Evolutionary conservation across 2,329 filamentous ascomycete genomes (phyloP), one percentile per base, ranked within the genome.

Genomic region (Calonectria pteridis): DNA sequence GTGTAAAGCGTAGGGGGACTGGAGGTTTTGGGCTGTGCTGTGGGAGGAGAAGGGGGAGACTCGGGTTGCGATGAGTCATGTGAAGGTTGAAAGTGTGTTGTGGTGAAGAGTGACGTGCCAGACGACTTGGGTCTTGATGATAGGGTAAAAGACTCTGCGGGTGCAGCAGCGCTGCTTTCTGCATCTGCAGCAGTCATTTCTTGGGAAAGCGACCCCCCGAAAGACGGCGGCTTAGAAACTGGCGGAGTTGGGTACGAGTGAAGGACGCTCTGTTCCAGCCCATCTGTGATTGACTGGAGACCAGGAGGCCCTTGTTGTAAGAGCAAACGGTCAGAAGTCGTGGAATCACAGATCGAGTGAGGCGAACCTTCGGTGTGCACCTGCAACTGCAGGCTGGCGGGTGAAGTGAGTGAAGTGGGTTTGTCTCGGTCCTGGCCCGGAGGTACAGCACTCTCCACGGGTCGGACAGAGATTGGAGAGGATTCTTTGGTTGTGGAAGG

Each of bases 211-310:
- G 83, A 83, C 64, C 80, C 77, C 67, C 79, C 81, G 72, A 80
- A 82, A 43, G 87, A 88, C 46, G 85, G 84, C 58, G 85, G 82
- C 75, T 86, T 84, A 73, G 90, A 92, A 76, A 85, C 85, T 77
- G 90, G 90, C 82, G 91, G 90, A 77, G 90, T 92, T 80, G 90
- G 90, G 83, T 91, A 91, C 69, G 81, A 77, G 70, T 77, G 87
- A 67, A 79, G 76, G 76, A 78, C 75, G 66, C 68, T 75, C 73
- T 77, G 77, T 72, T 80, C 73, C 69, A 75, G 74, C 68, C 69
- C 76, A 72, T 74, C 74, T 73, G 76, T 75, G 40, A 73, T 73
- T 76, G 78, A 69, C 76, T 75, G 75, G 66, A 74, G 76, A 76
- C 67, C 72, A 58, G 73, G 69, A 75, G 67, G 74, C 74, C 78